Evolutionary conservation across 768 basidiomycete genomes (phyloP), one percentile per base, ranked within the genome.

Genomic region (Ephemerocybe angulata): DNA sequence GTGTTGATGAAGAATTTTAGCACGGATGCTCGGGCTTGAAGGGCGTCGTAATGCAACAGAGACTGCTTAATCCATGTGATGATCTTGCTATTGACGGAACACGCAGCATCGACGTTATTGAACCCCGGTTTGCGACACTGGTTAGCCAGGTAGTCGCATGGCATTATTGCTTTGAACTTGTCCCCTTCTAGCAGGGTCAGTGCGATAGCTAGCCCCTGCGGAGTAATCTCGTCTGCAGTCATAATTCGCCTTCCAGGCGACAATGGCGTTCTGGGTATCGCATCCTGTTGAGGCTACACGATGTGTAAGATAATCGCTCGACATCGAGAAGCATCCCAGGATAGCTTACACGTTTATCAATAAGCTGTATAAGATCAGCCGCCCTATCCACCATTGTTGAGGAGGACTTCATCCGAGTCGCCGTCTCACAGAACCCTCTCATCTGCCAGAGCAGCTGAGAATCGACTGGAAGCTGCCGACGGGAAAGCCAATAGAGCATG

Each of bases 131-230:
- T 11, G 66, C 61, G 63, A 33, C 66, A 59, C 15, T 77, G 63
- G 60, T 79, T 71, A 17, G 66, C 67, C 37, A 80, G 70, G 46
- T 75, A 79, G 61, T 79, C 78, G 4, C 69, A 67, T 1, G 76
- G 71, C 35, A 67, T 62, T 17, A 79, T 70, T 21, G 66, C 60
- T 19, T 60, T 62, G 58, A 74, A 79, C 49, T 61, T 65, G 52
- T 78, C 74, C 17, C 75, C 73, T 61, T 80, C 78, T 11, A 78
- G 63, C 11, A 77, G 58, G 2, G 77, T 71, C 12, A 80, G 69
- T 1, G 72, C 76, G 42, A 72, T 67, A 1, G 78, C 79, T 3
- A 80, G 67, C 56, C 75, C 74, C 8, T 61, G 54, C 1, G 77
- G 75, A 11, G 61, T 63, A 41, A 78, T 66, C 31, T 76, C 66